Percentiles rank a stretch among this genome's conserved stretches.
These are phyloP conservation scores for Rauvolfia tetraphylla DNA, from an alignment of 257 asterid genomes.

Conservation along the genomic window DNA sequence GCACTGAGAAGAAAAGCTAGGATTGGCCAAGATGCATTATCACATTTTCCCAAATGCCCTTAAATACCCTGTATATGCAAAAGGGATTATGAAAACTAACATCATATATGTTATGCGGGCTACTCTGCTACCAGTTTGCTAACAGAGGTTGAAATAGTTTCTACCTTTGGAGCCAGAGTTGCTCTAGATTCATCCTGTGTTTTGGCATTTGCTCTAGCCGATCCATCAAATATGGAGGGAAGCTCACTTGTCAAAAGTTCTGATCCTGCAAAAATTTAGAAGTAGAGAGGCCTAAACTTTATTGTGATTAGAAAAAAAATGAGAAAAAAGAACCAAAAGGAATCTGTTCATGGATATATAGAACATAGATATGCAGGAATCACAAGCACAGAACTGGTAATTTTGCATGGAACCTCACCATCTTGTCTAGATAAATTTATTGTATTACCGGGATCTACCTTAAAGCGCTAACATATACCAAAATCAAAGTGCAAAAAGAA, in stretches of 20 bases:
- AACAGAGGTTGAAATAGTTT: slow-evolving; percentile 7
- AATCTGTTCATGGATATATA: not conserved
- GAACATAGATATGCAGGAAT: not conserved
- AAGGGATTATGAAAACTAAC: not conserved
- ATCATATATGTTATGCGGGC: not conserved
- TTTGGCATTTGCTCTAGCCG: slow-evolving; percentile 68
- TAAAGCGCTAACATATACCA: slow-evolving; percentile 1
- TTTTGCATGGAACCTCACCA: not conserved
- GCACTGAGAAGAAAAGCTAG: not conserved
- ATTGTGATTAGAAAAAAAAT: not conserved
- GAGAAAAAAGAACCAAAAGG: not conserved
- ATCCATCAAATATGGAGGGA: slow-evolving; percentile 79
- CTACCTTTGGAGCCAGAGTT: slow-evolving; percentile 89
- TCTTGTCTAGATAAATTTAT: not conserved
- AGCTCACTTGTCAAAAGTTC: slow-evolving; percentile 78
- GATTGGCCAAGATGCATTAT: not conserved
- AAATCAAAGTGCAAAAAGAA: not conserved
- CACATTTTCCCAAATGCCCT: not conserved
- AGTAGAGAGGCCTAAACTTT: not conserved
- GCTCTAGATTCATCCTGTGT: slow-evolving; percentile 76
- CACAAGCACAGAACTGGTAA: not conserved
- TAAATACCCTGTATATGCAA: not conserved
- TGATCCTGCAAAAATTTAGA: slow-evolving; percentile 54
- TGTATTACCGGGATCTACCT: not conserved
- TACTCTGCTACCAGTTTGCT: not conserved